phyloP scores from a whole-genome alignment of 2,329 filamentous ascomycete species.

The Colletotrichum cuscutae region DNA sequence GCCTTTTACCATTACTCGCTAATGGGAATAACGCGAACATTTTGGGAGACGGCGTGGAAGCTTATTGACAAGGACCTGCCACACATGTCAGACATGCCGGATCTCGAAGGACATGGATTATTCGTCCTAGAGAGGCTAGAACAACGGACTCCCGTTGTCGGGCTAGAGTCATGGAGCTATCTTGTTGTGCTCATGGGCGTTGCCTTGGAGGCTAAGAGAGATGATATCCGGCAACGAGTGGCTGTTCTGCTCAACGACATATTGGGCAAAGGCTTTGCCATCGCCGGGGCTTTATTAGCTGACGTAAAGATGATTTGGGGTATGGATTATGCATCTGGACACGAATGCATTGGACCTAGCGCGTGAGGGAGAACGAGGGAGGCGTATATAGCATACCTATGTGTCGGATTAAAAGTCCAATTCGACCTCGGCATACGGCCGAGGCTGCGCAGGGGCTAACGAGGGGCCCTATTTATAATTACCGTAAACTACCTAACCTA shows the following conservation, averaged over 20 bases:
- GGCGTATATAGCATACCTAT: too few species aligned
- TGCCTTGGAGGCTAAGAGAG: slow-evolving; percentile 2
- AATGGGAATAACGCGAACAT: slow-evolving; percentile 21
- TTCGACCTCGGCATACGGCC: too few species aligned
- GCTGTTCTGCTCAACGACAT: not conserved
- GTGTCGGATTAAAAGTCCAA: too few species aligned
- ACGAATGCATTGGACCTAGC: not conserved
- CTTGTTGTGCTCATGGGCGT: slow-evolving; percentile 4
- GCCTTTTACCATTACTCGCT: slow-evolving; percentile 7
- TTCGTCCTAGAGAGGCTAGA: slow-evolving; percentile 18
- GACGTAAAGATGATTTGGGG: slow-evolving; percentile 13
- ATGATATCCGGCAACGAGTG: not conserved
- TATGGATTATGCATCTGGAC: not conserved
- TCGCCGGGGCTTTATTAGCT: not conserved
- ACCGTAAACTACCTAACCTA: too few species aligned
- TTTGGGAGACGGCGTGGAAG: slow-evolving; percentile 21
- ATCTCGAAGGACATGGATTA: slow-evolving; percentile 5
- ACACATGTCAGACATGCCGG: not conserved
- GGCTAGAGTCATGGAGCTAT: slow-evolving; percentile 19
- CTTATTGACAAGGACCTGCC: slow-evolving; percentile 21
- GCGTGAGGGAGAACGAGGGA: not conserved
- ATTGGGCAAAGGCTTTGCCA: slow-evolving; percentile 10
- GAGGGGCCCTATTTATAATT: too few species aligned
- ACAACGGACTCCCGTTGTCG: slow-evolving; percentile 2
- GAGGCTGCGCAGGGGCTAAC: too few species aligned